Conservation (phyloP, 306 rosid species). For the Canavalia ensiformis region DNA sequence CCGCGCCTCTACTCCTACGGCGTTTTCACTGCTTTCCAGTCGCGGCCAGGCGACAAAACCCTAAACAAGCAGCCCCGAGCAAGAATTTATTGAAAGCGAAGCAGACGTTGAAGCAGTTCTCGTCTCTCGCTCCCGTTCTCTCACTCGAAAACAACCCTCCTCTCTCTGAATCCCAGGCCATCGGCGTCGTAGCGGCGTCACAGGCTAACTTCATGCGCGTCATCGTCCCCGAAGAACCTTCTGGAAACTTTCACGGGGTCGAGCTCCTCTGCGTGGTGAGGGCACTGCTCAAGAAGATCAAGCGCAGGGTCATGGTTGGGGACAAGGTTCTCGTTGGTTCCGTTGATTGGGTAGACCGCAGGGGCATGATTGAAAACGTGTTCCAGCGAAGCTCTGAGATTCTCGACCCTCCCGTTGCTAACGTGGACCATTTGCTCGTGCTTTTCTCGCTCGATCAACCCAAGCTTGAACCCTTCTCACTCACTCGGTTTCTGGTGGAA, state of each 20-base stretch:
- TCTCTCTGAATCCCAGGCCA: constrained; percentile 73
- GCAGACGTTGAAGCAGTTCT: constrained; percentile 63
- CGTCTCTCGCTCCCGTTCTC: constrained; percentile 77
- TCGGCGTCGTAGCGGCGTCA: constrained; percentile 93
- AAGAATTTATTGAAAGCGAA: constrained; percentile 85
- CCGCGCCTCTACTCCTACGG: constrained; percentile 54
- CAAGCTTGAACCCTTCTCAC: constrained; percentile 72
- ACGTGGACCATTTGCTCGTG: constrained; percentile 84
- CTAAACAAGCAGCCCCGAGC: constrained; percentile 56
- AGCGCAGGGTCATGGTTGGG: constrained; percentile 73
- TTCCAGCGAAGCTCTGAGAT: constrained; percentile 77
- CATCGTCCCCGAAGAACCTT: constrained; percentile 59
- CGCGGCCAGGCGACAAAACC: constrained; percentile 68
- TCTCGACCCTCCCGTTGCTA: constrained; percentile 94
- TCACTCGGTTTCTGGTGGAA: constrained; percentile 70
- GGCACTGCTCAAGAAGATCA: constrained; percentile 90
- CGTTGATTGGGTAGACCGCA: constrained; percentile 88
- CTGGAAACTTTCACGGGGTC: constrained; percentile 50
- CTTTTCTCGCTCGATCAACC: constrained; percentile 90
- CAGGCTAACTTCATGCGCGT: constrained; percentile 99
- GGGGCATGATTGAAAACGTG: constrained; percentile 92
- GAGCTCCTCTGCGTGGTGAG: constrained; percentile 88
- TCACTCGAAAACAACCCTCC: constrained; percentile 56
- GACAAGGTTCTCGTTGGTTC: constrained; percentile 92
- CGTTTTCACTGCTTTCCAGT: constrained; percentile 55